These are phyloP conservation scores for Stevia rebaudiana DNA, from an alignment of 140 eudicot genomes.

Conservation along the genomic window DNA sequence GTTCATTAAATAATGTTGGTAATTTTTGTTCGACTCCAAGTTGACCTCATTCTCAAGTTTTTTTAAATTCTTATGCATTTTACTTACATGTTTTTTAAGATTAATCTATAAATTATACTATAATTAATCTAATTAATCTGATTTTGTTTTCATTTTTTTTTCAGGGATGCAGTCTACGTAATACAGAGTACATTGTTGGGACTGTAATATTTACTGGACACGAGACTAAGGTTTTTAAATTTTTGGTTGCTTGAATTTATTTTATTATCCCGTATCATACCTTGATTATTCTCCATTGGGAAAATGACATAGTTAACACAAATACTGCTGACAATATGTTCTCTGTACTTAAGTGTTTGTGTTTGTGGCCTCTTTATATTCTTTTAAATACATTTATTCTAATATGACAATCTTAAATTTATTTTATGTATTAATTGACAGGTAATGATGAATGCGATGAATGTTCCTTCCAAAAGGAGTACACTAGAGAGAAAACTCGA, in stretches of 20 bases:
- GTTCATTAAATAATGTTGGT: not conserved
- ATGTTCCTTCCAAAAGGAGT: conserved; percentile 96
- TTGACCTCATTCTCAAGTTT: conserved; percentile 20
- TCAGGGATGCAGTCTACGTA: conserved; percentile 96
- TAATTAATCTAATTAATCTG: conserved; percentile 7
- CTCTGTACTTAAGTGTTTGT: not conserved
- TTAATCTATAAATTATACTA: not conserved
- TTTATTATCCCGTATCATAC: not conserved
- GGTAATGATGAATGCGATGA: conserved; percentile 99
- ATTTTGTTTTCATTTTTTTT: conserved; percentile 19
- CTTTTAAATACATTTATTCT: not conserved
- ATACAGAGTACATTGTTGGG: conserved; percentile 87
- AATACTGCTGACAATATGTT: no score
- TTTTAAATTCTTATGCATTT: conserved; percentile 1
- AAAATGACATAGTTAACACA: conserved; percentile 1
- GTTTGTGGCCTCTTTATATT: not conserved
- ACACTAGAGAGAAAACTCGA: conserved; percentile 92
- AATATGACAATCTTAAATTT: not conserved
- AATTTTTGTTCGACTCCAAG: conserved; percentile 4
- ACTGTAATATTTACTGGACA: conserved; percentile 88
- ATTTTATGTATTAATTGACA: conserved; percentile 22
- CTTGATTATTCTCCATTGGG: not conserved
- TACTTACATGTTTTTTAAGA: conserved; percentile 5
- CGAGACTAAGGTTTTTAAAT: conserved; percentile 70
- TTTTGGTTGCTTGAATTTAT: not conserved